Evolutionary conservation across 2,329 filamentous ascomycete genomes (phyloP), one percentile per base, ranked within the genome.

Genomic region (Onygenales sp.): DNA sequence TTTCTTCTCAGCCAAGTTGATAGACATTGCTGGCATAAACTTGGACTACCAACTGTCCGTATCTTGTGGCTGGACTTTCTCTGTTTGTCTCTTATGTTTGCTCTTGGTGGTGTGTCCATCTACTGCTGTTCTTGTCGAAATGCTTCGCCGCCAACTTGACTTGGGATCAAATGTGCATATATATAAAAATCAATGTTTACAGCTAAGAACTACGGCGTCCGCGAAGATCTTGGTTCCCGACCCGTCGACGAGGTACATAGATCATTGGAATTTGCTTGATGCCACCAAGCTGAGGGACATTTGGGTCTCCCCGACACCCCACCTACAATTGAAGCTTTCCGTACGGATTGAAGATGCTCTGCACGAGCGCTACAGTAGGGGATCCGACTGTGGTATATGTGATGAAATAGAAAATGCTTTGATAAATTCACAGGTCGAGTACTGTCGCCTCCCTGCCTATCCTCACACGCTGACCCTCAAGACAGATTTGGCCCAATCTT

Each of bases 231-330:
- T 53, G 11, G 37, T 53, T 39, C 42, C 52, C 2, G 27, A 48
- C 6, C 31, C 39, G 5, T 14, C 37, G 6, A 14, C 9, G 7
- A 10, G 9, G 17, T 27, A n/a, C 21, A 39, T 37, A 3, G 14
- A 27, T 17, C 8, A n/a, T 58, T n/a, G 39, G 52, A 33, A 40
- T 31, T 47, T 31, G 2, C 6, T 51, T 33, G 40, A 60, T 4
- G 7, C 47, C 13, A 39, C 59, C 21, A 11, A 51, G 44, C 51
- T 52, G 40, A 21, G 45, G 49, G 46, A 54, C 11, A 27, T 62
- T 32, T 71, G 68, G 68, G 56, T 67, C 6, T 58, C 53, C 34
- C 62, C 65, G 52, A 57, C 59, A 9, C 61, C 63, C 6, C 61
- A 64, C 32, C 45, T 69, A 6, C 56, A 56, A 40, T 51, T 71